Base-by-base conservation (phyloP, 2,329 filamentous ascomycete species). In the Cyanodermella asteris region DNA sequence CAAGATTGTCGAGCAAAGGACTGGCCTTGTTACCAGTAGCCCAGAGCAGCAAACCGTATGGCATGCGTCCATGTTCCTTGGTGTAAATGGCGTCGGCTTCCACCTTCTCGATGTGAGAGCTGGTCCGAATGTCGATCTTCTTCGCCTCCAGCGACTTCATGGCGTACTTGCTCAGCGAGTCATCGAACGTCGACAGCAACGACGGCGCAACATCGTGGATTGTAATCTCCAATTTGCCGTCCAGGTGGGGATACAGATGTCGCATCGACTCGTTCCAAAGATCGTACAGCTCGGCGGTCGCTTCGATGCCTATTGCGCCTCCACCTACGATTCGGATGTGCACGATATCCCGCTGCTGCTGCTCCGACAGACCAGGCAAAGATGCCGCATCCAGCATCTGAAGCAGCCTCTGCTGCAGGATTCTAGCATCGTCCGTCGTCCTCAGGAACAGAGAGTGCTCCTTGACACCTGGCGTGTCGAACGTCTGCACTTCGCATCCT, bases 191-290 rank as follows among this genome's bases (percentile, higher is more conserved):
- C 6, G 41, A 42, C 16, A 56, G 35, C 7, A 56, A 48, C 7
- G 42, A 34, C 5, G 47, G 41, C 5, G 51, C 52, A 2, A 55
- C 48, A 31, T 56, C 53, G 27, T 55, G 50, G 19, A 56, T 48
- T n/a, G 44, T 44, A 16, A 56, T 49, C 4, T 32, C 39, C 6
- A 55, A 23, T 20, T 49, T 45, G 3, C 42, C 44, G 11, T 47
- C 45, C 1, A 56, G 36, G 14, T 49, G 41, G 2, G 51, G 47
- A 28, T 53, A 55, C 5, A 55, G 31, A 15, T 43, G 37, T 8
- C 38, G 34, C 31, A 54, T 38, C n/a, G 48, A 45, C 5, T 47
- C 34, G 6, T 47, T 33, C 34, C 44, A 49, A 3, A 56, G 39
- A 28, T 56, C 53, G 31, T 43, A 49, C 2, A 56, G 35, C 31